phyloP scores from a whole-genome alignment of 2,329 filamentous ascomycete genomes.

The Monosporascus ibericus region DNA sequence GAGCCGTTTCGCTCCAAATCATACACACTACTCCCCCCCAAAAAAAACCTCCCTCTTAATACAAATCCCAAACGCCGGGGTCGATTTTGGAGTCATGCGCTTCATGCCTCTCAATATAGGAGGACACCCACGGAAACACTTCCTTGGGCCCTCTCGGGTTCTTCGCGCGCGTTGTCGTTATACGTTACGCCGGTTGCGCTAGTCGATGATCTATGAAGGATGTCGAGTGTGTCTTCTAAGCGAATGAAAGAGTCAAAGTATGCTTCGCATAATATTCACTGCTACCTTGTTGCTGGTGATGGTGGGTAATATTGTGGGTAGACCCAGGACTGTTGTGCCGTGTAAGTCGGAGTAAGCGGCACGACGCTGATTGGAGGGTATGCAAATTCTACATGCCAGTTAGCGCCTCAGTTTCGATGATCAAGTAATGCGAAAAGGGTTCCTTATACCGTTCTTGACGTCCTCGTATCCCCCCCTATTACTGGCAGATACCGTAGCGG shows the following conservation, averaged over 20 bases:
- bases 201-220: background rate
- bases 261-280: background rate
- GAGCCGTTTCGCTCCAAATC: too few relatives aligned
- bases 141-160: too few relatives aligned
- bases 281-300: constrained; percentile 17
- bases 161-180: too few relatives aligned
- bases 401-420: constrained; percentile 17
- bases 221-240: background rate
- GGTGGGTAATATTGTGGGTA: constrained; percentile 30
- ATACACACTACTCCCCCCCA: too few relatives aligned
- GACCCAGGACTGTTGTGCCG: constrained; percentile 27
- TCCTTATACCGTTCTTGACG: constrained; percentile 26
- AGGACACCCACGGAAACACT: too few relatives aligned
- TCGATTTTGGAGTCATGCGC: too few relatives aligned
- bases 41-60: too few relatives aligned
- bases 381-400: constrained; percentile 25
- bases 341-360: constrained; percentile 25
- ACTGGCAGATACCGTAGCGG: constrained; percentile 11
- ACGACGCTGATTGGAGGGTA: constrained; percentile 25
- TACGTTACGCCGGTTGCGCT: too few relatives aligned
- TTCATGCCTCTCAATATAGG: too few relatives aligned
- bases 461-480: constrained; percentile 30
- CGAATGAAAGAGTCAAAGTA: background rate
- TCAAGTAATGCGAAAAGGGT: constrained; percentile 4
- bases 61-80: too few relatives aligned